Evolutionary conservation across 2,329 filamentous ascomycete genomes (phyloP), one percentile per base, ranked within the genome.

Genomic region (Talaromyces sp.): DNA sequence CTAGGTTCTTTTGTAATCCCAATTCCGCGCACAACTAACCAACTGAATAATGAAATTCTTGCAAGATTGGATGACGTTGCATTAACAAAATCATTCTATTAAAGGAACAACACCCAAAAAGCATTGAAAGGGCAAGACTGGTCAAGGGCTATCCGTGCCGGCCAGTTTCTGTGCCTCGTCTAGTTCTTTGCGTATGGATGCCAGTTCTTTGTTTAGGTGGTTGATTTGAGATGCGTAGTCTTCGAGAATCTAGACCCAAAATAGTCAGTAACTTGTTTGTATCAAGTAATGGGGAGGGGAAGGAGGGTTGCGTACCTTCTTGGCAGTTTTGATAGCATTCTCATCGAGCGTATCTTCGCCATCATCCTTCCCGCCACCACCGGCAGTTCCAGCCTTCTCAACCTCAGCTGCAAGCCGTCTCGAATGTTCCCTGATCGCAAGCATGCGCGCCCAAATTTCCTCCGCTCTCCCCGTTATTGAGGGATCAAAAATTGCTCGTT

Each of bases 391-490:
- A 58, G 85, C 74, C 72, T 81, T 82, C 72, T 88, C 86, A 64
- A 86, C 83, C 75, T 89, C 87, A 66, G 81, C 78, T 69, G 88
- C 85, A 64, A 89, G 73, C 70, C 84, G 82, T 70, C 83, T 83
- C 56, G 85, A 84, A 63, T 86, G 79, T 71, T 88, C 86, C 63
- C 86, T 79, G 62, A 89, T 82, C 8, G 84, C 83, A 57, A 88
- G 81, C 86, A 89, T 88, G 45, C 87, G 79, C 35, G 87, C 87
- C 87, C 87, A 89, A 64, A 89, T 86, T 74, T 89, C 87, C 73
- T 89, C 87, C 66, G 85, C 84, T 24, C 86, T 78, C 4, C 86
- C 87, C 52, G 81, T 82, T 56, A 89, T 79, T 5, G 83, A 82
- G 0, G 87, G 86, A 70, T 89, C 87, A 60, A 86, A 85, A 2